Conservation (phyloP, 331 rosid species). For the Prunus yedoensis region DNA sequence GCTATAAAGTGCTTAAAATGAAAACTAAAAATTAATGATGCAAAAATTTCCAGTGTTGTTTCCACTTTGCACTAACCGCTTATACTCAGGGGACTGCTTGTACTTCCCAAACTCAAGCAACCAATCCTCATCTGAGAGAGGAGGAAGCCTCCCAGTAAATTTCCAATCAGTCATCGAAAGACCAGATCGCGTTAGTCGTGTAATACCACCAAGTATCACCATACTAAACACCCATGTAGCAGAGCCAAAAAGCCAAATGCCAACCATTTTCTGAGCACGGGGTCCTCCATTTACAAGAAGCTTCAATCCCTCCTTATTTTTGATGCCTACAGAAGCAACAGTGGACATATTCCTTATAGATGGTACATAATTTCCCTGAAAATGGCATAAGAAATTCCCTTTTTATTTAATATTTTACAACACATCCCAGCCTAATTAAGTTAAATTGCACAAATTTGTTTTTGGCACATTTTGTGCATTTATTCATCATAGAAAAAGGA, state of each 20-base stretch:
- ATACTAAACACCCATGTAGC: slow-evolving; percentile 92
- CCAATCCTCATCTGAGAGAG: slow-evolving; percentile 80
- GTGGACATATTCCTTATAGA: slow-evolving; percentile 52
- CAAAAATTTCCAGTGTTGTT: background rate
- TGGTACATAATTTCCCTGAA: slow-evolving; percentile 46
- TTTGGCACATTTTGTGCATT: background rate
- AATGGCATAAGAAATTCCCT: slow-evolving; percentile 4
- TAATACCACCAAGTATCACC: slow-evolving; percentile 90
- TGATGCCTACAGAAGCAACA: slow-evolving; percentile 35
- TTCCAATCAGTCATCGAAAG: slow-evolving; percentile 99
- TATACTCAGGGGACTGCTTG: slow-evolving; percentile 80
- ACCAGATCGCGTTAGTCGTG: slow-evolving; percentile 85
- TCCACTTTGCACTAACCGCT: slow-evolving; percentile 53
- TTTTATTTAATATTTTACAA: background rate
- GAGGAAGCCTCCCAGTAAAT: slow-evolving; percentile 73
- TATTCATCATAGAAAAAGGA: background rate
- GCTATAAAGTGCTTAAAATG: background rate
- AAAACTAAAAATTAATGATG: background rate
- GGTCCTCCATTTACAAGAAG: slow-evolving; percentile 66
- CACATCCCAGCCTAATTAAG: no score
- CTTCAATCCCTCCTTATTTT: slow-evolving; percentile 57
- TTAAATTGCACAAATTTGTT: background rate
- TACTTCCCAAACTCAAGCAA: slow-evolving; percentile 75
- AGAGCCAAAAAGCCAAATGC: slow-evolving; percentile 85
- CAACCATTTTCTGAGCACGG: slow-evolving; percentile 67